Conservation (phyloP, 2,329 filamentous ascomycete genomes). For the Chaetomium sp. region DNA sequence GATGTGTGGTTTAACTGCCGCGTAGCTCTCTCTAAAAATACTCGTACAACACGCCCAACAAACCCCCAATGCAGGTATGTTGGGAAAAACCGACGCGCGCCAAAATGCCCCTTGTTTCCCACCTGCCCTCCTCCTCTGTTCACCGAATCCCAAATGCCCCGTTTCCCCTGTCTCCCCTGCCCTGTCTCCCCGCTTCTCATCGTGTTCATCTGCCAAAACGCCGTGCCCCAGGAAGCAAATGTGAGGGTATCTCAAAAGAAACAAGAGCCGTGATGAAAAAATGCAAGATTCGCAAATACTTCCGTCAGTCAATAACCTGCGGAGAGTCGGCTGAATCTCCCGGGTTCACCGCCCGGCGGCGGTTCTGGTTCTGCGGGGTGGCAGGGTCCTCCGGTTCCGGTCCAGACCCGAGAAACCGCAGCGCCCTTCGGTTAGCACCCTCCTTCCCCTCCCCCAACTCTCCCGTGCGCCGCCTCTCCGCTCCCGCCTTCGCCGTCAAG, state of each 20-base stretch:
- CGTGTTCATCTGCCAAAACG: not conserved
- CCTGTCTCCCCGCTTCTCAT: too few species aligned
- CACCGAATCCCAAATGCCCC: not conserved
- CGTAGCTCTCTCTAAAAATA: not conserved
- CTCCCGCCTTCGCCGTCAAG: not conserved
- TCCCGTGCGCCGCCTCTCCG: conserved; percentile 5
- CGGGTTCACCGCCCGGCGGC: conserved; percentile 16
- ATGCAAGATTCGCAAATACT: conserved; percentile 6
- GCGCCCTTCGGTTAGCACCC: conserved; percentile 6
- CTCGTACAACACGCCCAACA: not conserved
- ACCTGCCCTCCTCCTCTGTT: not conserved
- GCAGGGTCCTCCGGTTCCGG: conserved; percentile 11
- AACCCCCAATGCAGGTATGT: not conserved
- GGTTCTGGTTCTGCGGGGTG: conserved; percentile 15
- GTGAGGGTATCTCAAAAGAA: conserved; percentile 26
- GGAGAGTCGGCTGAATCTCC: conserved; percentile 33
- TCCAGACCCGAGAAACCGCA: conserved; percentile 16
- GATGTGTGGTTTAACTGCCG: not conserved
- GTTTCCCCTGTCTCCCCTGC: not conserved
- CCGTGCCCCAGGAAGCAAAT: conserved; percentile 8
- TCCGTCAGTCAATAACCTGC: conserved; percentile 30
- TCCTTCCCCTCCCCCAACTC: conserved; percentile 2
- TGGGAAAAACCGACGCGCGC: not conserved
- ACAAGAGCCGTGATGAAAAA: conserved; percentile 15
- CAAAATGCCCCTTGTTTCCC: not conserved